A percentile compares a stretch with the other conserved stretches of the same genome.
Conservation (phyloP, 2,329 filamentous ascomycete genomes). For the Aspergillus novoparasiticus region DNA sequence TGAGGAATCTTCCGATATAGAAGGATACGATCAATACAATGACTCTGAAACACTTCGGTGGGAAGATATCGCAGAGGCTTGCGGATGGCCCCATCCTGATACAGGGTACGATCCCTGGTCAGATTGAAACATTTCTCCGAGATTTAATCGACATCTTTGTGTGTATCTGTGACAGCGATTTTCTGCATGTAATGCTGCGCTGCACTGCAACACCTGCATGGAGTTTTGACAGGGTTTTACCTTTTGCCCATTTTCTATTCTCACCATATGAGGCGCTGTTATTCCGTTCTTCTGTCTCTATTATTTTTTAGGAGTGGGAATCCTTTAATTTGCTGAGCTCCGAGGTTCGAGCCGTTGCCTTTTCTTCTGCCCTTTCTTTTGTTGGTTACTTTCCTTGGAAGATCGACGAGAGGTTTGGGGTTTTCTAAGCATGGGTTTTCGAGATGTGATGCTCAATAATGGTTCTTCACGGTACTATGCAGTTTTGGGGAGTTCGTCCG, state of each 20-base stretch:
- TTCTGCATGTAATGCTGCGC: not conserved
- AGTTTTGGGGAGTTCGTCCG: not conserved
- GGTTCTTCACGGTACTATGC: not conserved
- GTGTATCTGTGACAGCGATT: not conserved
- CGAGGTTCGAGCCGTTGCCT: too few species aligned
- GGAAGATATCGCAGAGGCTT: not conserved
- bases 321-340: not conserved
- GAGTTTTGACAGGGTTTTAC: not conserved
- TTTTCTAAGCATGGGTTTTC: not conserved
- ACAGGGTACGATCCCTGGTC: slow-evolving; percentile 9
- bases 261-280: not conserved
- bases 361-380: not conserved
- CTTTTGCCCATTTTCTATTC: not conserved
- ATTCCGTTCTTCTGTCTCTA: not conserved
- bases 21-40: not conserved
- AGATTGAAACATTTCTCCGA: not conserved
- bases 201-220: not conserved
- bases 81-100: slow-evolving; percentile 6
- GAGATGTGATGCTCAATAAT: not conserved
- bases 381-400: not conserved
- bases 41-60: slow-evolving; percentile 1
- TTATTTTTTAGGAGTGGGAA: not conserved
- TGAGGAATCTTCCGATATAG: not conserved
- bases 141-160: not conserved
- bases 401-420: not conserved